Evolutionary conservation across 2,329 filamentous ascomycete species (phyloP).

Genomic region (Neospermospora avenae): DNA sequence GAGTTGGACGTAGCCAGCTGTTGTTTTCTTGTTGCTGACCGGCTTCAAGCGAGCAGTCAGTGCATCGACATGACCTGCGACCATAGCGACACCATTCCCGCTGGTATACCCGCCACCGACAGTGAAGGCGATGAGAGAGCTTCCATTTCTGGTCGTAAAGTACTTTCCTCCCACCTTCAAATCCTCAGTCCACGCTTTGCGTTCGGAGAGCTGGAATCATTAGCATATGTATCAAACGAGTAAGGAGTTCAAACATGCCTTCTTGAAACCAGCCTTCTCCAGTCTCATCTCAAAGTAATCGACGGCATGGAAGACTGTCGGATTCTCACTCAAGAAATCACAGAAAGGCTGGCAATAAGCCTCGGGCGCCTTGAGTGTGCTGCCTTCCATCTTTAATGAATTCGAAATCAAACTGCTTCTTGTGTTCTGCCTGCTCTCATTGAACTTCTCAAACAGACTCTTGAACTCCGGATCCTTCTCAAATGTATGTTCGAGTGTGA

Average conservation of each 20-base stretch:
- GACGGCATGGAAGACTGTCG: slow-evolving; percentile 90
- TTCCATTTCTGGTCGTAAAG: slow-evolving; percentile 81
- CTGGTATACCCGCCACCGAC: slow-evolving; percentile 77
- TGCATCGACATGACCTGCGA: slow-evolving; percentile 91
- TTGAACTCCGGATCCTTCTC: slow-evolving; percentile 3
- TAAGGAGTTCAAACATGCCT: slow-evolving; percentile 44
- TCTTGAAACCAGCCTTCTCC: slow-evolving; percentile 67
- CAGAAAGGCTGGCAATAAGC: slow-evolving; percentile 80
- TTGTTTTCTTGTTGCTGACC: slow-evolving; percentile 77
- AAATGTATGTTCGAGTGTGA: slow-evolving; percentile 1
- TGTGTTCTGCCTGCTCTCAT: slow-evolving; percentile 11
- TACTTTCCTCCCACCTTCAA: slow-evolving; percentile 83
- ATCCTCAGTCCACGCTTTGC: slow-evolving; percentile 71
- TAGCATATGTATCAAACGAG: slow-evolving; percentile 9
- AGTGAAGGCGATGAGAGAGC: slow-evolving; percentile 79
- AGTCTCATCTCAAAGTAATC: slow-evolving; percentile 73
- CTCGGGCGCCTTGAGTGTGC: slow-evolving; percentile 43
- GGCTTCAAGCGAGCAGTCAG: slow-evolving; percentile 90
- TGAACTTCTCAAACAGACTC: slow-evolving; percentile 26
- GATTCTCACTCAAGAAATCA: slow-evolving; percentile 83
- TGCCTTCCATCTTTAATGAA: slow-evolving; percentile 11
- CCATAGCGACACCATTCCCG: slow-evolving; percentile 82
- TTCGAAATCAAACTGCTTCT: slow-evolving; percentile 17
- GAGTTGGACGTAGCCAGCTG: slow-evolving; percentile 82
- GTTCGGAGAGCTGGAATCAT: slow-evolving; percentile 61